A percentile compares a stretch with the other conserved stretches of the same genome.
Conservation (phyloP, 2,329 filamentous ascomycete species). For the Colletotrichum higginsianum region DNA sequence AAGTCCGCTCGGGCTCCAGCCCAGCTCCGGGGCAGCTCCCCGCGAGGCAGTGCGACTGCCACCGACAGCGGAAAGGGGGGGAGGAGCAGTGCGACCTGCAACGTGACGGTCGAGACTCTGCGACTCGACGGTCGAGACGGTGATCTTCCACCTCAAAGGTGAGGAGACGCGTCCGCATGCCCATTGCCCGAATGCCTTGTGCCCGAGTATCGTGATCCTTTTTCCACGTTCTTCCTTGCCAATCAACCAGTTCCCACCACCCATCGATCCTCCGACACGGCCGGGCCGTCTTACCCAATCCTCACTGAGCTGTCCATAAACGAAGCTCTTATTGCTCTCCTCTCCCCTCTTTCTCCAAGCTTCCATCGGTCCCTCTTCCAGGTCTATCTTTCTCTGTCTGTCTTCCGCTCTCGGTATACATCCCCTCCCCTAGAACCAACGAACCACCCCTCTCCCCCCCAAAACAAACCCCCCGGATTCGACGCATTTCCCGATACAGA, state of each 20-base stretch:
- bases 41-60: constrained; percentile 34
- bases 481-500: constrained; percentile 24
- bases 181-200: not conserved
- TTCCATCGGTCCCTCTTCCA: not conserved
- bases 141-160: constrained; percentile 14
- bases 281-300: constrained; percentile 9
- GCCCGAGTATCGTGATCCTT: constrained; percentile 30
- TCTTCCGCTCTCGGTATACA: not conserved
- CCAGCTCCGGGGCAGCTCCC: constrained; percentile 34
- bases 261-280: not conserved
- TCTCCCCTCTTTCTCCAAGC: not conserved
- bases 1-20: constrained; percentile 27
- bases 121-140: constrained; percentile 2
- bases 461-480: constrained; percentile 2
- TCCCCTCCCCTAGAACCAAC: constrained; percentile 15
- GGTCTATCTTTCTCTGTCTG: not conserved
- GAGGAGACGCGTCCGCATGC: constrained; percentile 32
- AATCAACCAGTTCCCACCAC: constrained; percentile 6
- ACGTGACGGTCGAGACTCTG: constrained; percentile 9
- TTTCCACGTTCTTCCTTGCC: constrained; percentile 2
- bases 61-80: constrained; percentile 10
- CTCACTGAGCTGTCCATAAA: constrained; percentile 27
- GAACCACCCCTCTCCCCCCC: constrained; percentile 5
- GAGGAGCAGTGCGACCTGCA: constrained; percentile 16
- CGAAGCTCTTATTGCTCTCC: not conserved